phyloP scores from a whole-genome alignment of 2,329 filamentous ascomycete genomes.

The Fusarium floridanum region DNA sequence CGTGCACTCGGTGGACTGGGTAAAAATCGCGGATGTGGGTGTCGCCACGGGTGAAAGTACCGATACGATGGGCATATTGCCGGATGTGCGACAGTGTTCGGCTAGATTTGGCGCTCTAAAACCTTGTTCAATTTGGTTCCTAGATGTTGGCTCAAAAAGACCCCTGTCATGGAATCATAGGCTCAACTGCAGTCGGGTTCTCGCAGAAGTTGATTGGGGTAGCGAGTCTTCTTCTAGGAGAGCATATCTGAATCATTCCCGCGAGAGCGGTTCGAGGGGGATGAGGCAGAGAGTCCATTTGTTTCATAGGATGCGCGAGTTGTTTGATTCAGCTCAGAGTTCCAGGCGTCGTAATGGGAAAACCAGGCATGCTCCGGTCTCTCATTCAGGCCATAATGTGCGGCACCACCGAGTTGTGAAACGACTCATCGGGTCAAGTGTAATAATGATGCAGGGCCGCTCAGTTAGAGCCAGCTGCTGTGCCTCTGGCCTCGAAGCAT shows the following conservation, averaged over 20 bases:
- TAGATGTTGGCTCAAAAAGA: neutral
- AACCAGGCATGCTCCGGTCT: neutral
- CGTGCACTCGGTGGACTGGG: constrained; percentile 16
- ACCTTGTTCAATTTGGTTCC: neutral
- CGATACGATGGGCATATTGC: constrained; percentile 18
- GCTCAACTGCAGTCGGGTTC: neutral
- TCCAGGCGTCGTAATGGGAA: constrained; percentile 3
- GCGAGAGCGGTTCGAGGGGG: neutral
- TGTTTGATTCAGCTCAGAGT: constrained; percentile 16
- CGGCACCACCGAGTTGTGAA: constrained; percentile 36
- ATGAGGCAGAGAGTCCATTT: neutral
- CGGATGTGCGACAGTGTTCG: constrained; percentile 5
- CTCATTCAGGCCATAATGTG: constrained; percentile 5
- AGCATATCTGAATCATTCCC: neutral
- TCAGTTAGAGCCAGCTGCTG: constrained; percentile 29
- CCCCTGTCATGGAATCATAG: constrained; percentile 15
- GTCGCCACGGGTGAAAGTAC: constrained; percentile 21
- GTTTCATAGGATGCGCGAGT: neutral
- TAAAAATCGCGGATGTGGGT: neutral
- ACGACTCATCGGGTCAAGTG: constrained; percentile 23
- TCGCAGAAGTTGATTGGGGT: neutral
- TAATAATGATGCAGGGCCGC: constrained; percentile 34
- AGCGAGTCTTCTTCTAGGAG: neutral
- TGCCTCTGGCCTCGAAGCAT: constrained; percentile 34
- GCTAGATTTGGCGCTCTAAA: neutral